phyloP scores from a whole-genome alignment of 306 rosid species.

The Pueraria montana region DNA sequence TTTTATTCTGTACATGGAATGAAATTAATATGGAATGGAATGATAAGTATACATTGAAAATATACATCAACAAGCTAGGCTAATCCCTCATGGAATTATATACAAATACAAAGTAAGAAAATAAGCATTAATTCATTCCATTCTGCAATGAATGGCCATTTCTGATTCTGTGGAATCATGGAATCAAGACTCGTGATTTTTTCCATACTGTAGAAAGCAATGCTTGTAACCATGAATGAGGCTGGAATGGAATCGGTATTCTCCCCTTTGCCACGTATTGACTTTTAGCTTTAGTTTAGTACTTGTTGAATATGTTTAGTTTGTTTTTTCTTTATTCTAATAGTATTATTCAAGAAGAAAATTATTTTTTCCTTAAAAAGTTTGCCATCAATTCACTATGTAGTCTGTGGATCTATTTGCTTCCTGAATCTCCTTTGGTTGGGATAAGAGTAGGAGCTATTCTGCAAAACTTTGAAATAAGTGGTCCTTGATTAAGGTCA shows the following conservation, averaged over 20 bases:
- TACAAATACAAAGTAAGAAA: conserved; percentile 24
- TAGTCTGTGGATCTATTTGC: conserved; percentile 31
- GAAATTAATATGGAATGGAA: conserved; percentile 18
- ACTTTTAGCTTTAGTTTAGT: conserved; percentile 14
- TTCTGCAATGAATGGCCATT: not conserved
- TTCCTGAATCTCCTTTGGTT: conserved; percentile 15
- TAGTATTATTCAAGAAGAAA: conserved; percentile 1
- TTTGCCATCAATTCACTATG: not conserved
- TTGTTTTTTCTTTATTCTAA: conserved; percentile 7
- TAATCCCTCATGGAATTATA: conserved; percentile 1
- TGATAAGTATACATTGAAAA: not conserved
- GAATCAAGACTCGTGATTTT: not conserved
- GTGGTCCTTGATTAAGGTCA: conserved; percentile 29
- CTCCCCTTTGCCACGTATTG: not conserved
- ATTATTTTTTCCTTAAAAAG: not conserved
- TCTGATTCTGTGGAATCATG: not conserved
- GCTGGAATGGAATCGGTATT: not conserved
- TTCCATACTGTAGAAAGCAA: not conserved
- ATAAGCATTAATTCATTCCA: not conserved
- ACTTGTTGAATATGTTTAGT: conserved; percentile 9
- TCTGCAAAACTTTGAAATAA: conserved; percentile 29
- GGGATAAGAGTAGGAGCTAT: conserved; percentile 24
- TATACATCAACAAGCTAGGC: not conserved
- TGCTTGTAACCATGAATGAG: not conserved
- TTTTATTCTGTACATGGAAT: not conserved